Percentiles rank a stretch among this genome's conserved stretches.
Evolutionary conservation across 352 stramenopile species (phyloP).

Genomic region (Globisporangium mamillatum): DNA sequence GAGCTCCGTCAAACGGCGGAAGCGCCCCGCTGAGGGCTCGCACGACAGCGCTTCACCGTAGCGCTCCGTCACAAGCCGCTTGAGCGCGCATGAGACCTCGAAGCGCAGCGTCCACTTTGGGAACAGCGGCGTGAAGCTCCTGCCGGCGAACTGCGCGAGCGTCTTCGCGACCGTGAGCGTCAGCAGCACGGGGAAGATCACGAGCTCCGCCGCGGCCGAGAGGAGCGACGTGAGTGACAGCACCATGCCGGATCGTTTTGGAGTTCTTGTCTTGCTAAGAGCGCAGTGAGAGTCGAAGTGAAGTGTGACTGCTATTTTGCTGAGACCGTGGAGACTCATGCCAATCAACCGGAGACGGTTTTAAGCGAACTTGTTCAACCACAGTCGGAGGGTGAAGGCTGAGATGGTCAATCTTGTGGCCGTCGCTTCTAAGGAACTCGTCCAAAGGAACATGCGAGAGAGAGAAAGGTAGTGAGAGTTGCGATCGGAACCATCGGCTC

Average conservation of each 20-base stretch:
- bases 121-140: constrained; percentile 15
- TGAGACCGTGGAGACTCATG: too few species aligned
- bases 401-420: too few species aligned
- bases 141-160: background rate
- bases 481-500: too few species aligned
- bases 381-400: too few species aligned
- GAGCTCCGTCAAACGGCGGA: constrained; percentile 19
- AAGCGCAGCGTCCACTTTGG: constrained; percentile 39
- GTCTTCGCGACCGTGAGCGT: constrained; percentile 13
- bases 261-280: too few species aligned
- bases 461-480: too few species aligned
- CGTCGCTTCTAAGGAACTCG: too few species aligned
- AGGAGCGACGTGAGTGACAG: constrained; percentile 1
- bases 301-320: too few species aligned
- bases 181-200: constrained; percentile 20
- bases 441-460: too few species aligned
- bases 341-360: too few species aligned
- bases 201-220: constrained; percentile 10
- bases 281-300: too few species aligned
- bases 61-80: constrained; percentile 20
- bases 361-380: too few species aligned
- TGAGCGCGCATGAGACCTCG: constrained; percentile 30
- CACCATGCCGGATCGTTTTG: background rate
- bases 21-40: constrained; percentile 12
- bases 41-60: constrained; percentile 24